Percentiles rank a stretch among this genome's conserved stretches.
Conservation (phyloP, 164 flowering plant genomes). For the Chimonanthus praecox region DNA sequence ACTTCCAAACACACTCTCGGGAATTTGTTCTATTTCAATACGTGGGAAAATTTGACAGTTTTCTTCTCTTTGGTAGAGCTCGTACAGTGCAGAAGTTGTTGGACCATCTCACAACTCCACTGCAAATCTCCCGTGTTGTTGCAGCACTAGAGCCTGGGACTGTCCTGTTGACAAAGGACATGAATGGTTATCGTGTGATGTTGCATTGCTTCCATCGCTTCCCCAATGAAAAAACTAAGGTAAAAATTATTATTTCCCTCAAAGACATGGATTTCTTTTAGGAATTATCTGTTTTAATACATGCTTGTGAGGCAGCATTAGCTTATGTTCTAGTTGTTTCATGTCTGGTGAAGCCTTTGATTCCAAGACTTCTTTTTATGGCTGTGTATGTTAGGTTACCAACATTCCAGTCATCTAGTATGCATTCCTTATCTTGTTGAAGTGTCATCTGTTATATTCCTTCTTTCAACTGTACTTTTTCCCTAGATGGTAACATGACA, state of each 20-base stretch:
- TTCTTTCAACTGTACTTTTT: too few relatives aligned
- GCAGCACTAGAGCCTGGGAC: slow-evolving; percentile 14
- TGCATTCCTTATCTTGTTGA: too few relatives aligned
- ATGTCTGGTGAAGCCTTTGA: too few relatives aligned
- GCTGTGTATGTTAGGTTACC: too few relatives aligned
- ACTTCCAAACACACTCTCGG: background rate
- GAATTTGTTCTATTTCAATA: background rate
- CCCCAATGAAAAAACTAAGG: slow-evolving; percentile 21
- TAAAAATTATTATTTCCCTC: slow-evolving; percentile 4
- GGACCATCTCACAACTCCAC: slow-evolving; percentile 11
- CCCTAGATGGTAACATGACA: too few relatives aligned
- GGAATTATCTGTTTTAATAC: background rate
- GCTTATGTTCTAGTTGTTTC: background rate
- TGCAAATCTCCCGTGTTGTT: slow-evolving; percentile 18
- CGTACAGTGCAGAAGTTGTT: slow-evolving; percentile 36
- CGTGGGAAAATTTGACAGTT: background rate
- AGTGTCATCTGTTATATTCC: too few relatives aligned
- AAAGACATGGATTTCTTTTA: background rate
- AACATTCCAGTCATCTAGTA: too few relatives aligned
- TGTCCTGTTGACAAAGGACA: slow-evolving; percentile 9
- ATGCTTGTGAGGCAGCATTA: background rate
- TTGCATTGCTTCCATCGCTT: slow-evolving; percentile 23
- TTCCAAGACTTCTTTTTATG: too few relatives aligned
- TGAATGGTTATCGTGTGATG: slow-evolving; percentile 36
- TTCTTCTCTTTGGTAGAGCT: slow-evolving; percentile 18